Evolutionary conservation across 345 rosid species (phyloP), one percentile per base, ranked within the genome.

Genomic region (Corchorus olitorius): DNA sequence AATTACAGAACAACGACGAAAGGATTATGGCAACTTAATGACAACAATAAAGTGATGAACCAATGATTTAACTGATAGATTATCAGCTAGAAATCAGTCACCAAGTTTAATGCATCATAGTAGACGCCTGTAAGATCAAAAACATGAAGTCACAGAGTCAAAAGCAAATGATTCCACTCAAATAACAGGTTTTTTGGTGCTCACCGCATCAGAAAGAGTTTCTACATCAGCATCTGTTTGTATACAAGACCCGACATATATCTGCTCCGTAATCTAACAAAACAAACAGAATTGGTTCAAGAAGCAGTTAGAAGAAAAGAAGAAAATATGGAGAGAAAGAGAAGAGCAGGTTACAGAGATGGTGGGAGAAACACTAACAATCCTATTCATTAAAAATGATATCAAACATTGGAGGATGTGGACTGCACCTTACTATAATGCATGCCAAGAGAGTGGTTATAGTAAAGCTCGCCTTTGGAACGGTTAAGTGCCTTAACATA

Each of bases 391-490:
- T 33, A 50, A n/a, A 48, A 80, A 71, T 34, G 55, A 22, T 68
- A 71, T 74, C 3, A 65, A 70, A 53, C 16, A 53, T 41, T 17
- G 54, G 72, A 66, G 22, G 66, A 54, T 54, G 46, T 56, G 74
- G 6, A 50, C 59, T 86, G 79, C 81, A 93, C 99, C 99, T 95
- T 93, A 82, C 93, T 91, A 78, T 87, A 95, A 62, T 75, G 93
- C 94, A 89, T 95, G 75, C 99, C 99, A 74, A 90, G 90, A 70
- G 90, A 82, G 82, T 93, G 98, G 74, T 91, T 88, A 82, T 95
- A 95, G 49, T 89, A 82, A 7, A 95, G 87, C 89, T 95, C 99
- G 70, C 93, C 92, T 86, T 93, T 91, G 13, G 99, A 87, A 43
- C 98, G 97, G 49, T 91, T 89, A 17, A 95, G 85, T 34, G 99